A percentile compares a stretch with the other conserved stretches of the same genome.
phyloP scores from a whole-genome alignment of 768 basidiomycete species.

The Pluteus cervinus region DNA sequence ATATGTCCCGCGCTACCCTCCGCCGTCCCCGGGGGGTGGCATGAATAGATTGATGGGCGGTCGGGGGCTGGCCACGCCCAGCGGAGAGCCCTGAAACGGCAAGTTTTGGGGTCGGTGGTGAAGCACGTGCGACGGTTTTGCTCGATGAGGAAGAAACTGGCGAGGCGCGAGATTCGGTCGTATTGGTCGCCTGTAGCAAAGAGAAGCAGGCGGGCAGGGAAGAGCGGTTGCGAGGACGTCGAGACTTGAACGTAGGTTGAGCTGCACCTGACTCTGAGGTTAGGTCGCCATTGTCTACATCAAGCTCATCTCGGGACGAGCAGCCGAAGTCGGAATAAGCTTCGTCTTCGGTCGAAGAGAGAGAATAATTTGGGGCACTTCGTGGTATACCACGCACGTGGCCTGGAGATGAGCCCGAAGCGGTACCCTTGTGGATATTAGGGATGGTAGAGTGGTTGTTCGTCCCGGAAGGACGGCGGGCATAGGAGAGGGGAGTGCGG shows the following conservation, averaged over 20 bases:
- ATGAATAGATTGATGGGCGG: slow-evolving; percentile 22
- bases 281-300: slow-evolving; percentile 18
- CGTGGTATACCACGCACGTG: slow-evolving; percentile 34
- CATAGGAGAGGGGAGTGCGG: slow-evolving; percentile 59
- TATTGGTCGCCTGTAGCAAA: slow-evolving; percentile 49
- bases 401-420: slow-evolving; percentile 34
- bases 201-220: slow-evolving; percentile 76
- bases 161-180: slow-evolving; percentile 28
- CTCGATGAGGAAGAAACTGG: slow-evolving; percentile 43
- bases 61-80: slow-evolving; percentile 17
- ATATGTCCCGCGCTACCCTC: slow-evolving; percentile 29
- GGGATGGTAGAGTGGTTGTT: slow-evolving; percentile 62
- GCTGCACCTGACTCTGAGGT: slow-evolving; percentile 18
- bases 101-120: slow-evolving; percentile 59
- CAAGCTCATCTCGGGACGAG: slow-evolving; percentile 30
- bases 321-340: slow-evolving; percentile 33
- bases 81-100: slow-evolving; percentile 26
- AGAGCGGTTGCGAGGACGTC: slow-evolving; percentile 57
- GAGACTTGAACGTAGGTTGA: slow-evolving; percentile 37
- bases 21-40: slow-evolving; percentile 51
- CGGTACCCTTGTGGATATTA: slow-evolving; percentile 46
- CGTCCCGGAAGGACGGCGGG: slow-evolving; percentile 65
- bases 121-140: slow-evolving; percentile 40
- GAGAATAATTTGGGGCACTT: slow-evolving; percentile 36
- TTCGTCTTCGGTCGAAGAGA: slow-evolving; percentile 37